Conservation (phyloP, 257 asterid species). For the Eustoma russellianum region DNA sequence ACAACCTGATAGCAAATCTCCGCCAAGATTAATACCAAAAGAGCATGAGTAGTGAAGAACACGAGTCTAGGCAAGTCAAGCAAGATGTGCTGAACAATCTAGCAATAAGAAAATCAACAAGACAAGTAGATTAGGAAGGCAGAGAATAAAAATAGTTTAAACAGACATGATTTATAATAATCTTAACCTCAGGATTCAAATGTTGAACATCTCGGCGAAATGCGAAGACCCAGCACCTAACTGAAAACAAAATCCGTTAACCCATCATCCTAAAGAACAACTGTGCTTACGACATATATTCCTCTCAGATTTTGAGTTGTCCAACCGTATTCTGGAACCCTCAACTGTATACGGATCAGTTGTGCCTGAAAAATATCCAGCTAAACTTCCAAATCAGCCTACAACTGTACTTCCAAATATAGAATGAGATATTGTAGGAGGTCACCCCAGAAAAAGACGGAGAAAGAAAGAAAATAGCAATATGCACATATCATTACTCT, state of each 20-base stretch:
- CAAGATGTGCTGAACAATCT: conserved; percentile 87
- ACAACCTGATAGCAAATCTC: conserved; percentile 91
- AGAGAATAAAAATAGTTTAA: not conserved
- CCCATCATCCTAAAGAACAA: not conserved
- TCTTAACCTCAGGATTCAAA: conserved; percentile 72
- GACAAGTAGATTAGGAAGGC: conserved; percentile 7
- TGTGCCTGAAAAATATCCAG: conserved; percentile 42
- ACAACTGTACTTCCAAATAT: no score
- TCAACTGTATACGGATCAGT: conserved; percentile 77
- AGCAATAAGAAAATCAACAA: conserved; percentile 8
- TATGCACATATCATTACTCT: no score
- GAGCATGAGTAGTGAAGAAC: conserved; percentile 93
- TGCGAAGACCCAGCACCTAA: conserved; percentile 63
- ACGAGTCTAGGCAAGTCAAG: conserved; percentile 94
- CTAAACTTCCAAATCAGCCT: not conserved
- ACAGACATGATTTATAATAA: not conserved
- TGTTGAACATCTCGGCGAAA: conserved; percentile 71
- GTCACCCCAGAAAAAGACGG: no score
- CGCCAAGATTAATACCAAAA: conserved; percentile 91
- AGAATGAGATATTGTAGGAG: no score
- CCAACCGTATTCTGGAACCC: conserved; percentile 99
- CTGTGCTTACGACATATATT: no score
- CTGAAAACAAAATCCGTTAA: conserved; percentile 25
- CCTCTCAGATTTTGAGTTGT: conserved; percentile 72
- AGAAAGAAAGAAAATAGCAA: no score